phyloP scores from a whole-genome alignment of 768 basidiomycete genomes.

The Amanita rubescens region DNA sequence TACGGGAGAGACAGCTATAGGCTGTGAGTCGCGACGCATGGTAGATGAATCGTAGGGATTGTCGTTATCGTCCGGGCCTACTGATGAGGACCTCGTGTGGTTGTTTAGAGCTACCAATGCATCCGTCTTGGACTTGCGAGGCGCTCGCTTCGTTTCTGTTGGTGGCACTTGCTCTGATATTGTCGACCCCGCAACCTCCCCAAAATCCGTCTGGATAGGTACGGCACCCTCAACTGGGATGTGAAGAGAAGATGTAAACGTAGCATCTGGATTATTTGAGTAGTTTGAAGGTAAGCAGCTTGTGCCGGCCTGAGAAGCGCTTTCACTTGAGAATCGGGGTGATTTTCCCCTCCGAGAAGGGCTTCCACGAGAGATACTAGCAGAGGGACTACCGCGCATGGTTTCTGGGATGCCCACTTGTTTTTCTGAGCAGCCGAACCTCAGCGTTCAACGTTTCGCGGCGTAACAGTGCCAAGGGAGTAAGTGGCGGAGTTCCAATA shows the following conservation, averaged over 20 bases:
- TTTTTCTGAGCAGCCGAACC: constrained; percentile 27
- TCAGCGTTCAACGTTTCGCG: constrained; percentile 34
- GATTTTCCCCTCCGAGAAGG: constrained; percentile 60
- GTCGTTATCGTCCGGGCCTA: constrained; percentile 48
- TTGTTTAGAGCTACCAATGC: constrained; percentile 73
- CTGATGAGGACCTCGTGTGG: constrained; percentile 51
- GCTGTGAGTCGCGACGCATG: constrained; percentile 41
- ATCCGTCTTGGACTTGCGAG: constrained; percentile 87
- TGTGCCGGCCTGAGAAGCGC: constrained; percentile 38
- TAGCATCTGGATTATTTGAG: constrained; percentile 40
- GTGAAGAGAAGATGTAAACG: constrained; percentile 62
- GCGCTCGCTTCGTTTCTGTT: constrained; percentile 56
- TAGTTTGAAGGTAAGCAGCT: constrained; percentile 41
- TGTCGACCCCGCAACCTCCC: constrained; percentile 27
- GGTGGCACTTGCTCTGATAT: constrained; percentile 31
- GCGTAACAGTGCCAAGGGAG: constrained; percentile 32
- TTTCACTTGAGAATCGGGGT: constrained; percentile 44
- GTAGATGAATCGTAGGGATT: constrained; percentile 38
- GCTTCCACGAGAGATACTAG: constrained; percentile 46
- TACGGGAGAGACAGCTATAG: constrained; percentile 54
- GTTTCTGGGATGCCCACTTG: constrained; percentile 20
- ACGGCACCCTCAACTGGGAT: constrained; percentile 72
- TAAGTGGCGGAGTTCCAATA: constrained; percentile 40
- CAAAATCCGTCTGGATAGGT: constrained; percentile 46
- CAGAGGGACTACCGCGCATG: constrained; percentile 41